Evolutionary conservation across 2,329 filamentous ascomycete species (phyloP).

Genomic region (Xylaria arbuscula): DNA sequence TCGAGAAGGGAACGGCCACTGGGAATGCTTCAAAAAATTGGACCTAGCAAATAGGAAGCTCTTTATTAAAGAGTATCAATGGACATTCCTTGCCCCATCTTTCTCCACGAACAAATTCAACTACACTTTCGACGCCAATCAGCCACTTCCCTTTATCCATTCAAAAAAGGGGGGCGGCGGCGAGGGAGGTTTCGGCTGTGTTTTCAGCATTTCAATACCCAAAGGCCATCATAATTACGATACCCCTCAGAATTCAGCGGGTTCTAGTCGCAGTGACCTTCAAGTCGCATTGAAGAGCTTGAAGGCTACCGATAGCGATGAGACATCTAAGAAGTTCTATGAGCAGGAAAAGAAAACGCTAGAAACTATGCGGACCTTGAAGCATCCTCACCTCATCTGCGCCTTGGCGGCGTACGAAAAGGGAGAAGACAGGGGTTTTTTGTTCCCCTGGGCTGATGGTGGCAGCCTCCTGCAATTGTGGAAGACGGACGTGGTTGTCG

Average conservation of each 20-base stretch:
- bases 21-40: not conserved
- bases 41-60: too few relatives aligned
- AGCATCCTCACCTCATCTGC: constrained; percentile 5
- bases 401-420: constrained; percentile 3
- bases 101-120: not conserved
- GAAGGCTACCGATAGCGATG: not conserved
- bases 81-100: constrained; percentile 5
- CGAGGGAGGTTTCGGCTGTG: not conserved
- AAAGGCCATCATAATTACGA: not conserved
- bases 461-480: constrained; percentile 7
- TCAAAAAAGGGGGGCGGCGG: not conserved
- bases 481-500: not conserved
- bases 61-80: constrained; percentile 1
- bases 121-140: not conserved
- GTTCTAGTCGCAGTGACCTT: not conserved
- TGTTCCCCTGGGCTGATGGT: constrained; percentile 12
- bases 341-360: not conserved
- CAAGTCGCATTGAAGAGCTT: not conserved
- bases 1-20: too few relatives aligned
- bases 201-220: not conserved
- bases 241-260: not conserved
- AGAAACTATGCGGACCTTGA: constrained; percentile 7
- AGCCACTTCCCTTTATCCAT: constrained; percentile 5
- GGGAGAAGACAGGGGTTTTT: not conserved
- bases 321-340: not conserved